Evolutionary conservation across 2,329 filamentous ascomycete genomes (phyloP), one percentile per base, ranked within the genome.

Genomic region (Penicillium sp.): DNA sequence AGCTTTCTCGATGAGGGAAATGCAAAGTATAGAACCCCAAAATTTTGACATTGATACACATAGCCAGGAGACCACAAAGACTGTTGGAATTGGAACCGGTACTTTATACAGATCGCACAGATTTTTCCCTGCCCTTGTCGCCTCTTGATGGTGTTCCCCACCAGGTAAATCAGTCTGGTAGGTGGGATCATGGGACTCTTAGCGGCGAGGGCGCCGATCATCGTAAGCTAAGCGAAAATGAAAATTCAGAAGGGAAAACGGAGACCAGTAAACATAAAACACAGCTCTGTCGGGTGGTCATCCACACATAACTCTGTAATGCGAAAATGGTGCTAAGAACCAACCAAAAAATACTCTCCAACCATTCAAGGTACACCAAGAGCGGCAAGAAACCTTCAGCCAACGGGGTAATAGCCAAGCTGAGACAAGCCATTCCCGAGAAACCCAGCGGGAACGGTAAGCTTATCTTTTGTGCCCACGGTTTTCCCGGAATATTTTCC

Each of bases 201-300:
- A 61, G 56, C 54, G 50, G 51, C 44, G 51, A 61, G 41, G 61
- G 58, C 57, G 65, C 47, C 58, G 64, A 67, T 67, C 65, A 65
- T 65, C 61, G 39, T 50, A 44, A 54, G 59, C 55, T 60, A 60
- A 61, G 62, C 44, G 56, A 64, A 59, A 61, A 58, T 51, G 51
- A 50, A 53, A 47, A 40, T 27, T 22, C 54, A 18, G 31, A 44
- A 52, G 51, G 41, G 39, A 58, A 51, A 46, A 37, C 31, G 5
- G 50, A 46, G 41, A 55, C 11, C 50, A n/a, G 50, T 31, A 46
- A 27, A 7, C 24, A 27, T 5, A 6, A 14, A 53, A 56, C 44
- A 47, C 14, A 27, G 19, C 3, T n/a, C 18, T 22, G 16, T 22
- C 33, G 31, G 27, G 31, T 27, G 41, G 14, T 27, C 24, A 14